Percentiles rank a stretch among this genome's conserved stretches.
Evolutionary conservation across 495 filamentous ascomycete species (phyloP).

Genomic region (Aspergillus mulundensis): DNA sequence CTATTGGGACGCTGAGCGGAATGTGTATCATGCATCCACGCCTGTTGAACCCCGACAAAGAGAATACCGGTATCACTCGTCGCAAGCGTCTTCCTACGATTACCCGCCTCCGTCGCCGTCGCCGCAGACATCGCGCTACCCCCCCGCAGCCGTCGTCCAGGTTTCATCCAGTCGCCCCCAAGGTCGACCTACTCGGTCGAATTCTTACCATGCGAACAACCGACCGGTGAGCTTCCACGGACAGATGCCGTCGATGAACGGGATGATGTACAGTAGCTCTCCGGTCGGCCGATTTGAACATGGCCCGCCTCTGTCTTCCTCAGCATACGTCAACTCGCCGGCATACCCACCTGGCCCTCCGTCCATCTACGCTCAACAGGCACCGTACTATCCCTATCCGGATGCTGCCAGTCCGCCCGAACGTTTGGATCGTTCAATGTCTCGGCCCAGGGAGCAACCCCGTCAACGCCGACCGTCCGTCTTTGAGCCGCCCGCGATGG

Average conservation of each 20-base stretch:
- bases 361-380: constrained; percentile 24
- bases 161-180: constrained; percentile 27
- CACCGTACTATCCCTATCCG: constrained; percentile 15
- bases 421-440: constrained; percentile 32
- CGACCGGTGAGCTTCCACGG: constrained; percentile 46
- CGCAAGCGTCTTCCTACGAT: constrained; percentile 28
- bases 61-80: constrained; percentile 28
- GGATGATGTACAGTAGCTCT: constrained; percentile 30
- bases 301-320: constrained; percentile 35
- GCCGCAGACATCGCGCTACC: constrained; percentile 27
- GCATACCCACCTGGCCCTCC: constrained; percentile 22
- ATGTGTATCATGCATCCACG: constrained; percentile 30
- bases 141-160: constrained; percentile 22
- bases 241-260: constrained; percentile 28
- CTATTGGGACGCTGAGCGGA: constrained; percentile 32
- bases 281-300: constrained; percentile 30
- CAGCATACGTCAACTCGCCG: constrained; percentile 31
- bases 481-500: constrained; percentile 29
- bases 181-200: constrained; percentile 27
- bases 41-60: constrained; percentile 31
- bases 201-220: constrained; percentile 31
- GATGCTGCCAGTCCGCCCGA: constrained; percentile 18
- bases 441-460: constrained; percentile 29
- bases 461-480: constrained; percentile 31
- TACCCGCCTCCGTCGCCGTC: constrained; percentile 30